These are phyloP conservation scores for Aegilops bicornis DNA, from an alignment of 176 grass and related monocot genomes.

Conservation along the genomic window DNA sequence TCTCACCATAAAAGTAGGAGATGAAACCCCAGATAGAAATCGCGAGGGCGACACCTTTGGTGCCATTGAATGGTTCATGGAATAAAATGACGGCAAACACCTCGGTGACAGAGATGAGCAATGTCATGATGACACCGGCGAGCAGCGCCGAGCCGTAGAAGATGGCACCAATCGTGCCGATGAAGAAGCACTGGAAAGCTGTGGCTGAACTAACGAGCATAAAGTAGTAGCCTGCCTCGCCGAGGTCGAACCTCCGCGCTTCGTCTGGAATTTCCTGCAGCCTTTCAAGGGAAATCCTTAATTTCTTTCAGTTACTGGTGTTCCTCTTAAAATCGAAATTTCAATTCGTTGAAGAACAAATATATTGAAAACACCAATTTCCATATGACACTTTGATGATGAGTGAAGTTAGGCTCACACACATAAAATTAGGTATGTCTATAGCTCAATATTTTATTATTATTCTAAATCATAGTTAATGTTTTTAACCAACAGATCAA, in stretches of 20 bases:
- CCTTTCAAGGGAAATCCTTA: background rate
- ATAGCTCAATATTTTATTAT: no score
- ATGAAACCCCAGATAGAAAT: conserved; percentile 75
- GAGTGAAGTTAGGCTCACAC: background rate
- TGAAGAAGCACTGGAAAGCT: conserved; percentile 65
- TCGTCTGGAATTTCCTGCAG: conserved; percentile 64
- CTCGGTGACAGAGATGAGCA: conserved; percentile 69
- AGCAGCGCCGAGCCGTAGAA: conserved; percentile 74
- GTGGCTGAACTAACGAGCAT: conserved; percentile 37
- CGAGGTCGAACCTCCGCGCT: conserved; percentile 55
- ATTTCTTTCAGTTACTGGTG: background rate
- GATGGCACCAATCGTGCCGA: conserved; percentile 68
- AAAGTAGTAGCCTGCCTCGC: conserved; percentile 58
- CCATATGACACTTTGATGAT: background rate
- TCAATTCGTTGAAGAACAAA: background rate
- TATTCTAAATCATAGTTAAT: no score
- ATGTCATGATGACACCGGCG: conserved; percentile 59
- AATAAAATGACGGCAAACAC: conserved; percentile 67
- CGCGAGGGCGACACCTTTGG: conserved; percentile 70
- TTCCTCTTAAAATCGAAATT: background rate
- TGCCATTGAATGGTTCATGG: conserved; percentile 55
- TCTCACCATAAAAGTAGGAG: conserved; percentile 86
- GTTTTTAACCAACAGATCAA: no score
- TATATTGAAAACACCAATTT: background rate
- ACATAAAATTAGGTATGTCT: background rate